These are phyloP conservation scores for Trichosporon coremiiforme DNA, from an alignment of 1,284 basidiomycete species.

Conservation along the genomic window DNA sequence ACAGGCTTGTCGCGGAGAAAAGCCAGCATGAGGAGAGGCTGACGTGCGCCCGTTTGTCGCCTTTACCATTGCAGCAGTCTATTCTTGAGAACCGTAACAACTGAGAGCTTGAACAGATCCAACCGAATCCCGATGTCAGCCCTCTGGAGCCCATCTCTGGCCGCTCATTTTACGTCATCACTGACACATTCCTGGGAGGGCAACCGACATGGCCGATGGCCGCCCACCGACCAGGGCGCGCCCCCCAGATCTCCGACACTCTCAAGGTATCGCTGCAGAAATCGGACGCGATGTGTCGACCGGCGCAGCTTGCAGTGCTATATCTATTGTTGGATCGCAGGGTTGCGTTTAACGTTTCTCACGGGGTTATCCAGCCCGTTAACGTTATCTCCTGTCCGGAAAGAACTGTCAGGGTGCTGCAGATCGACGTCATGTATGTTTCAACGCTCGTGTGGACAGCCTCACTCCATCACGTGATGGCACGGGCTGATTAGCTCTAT, in stretches of 20 bases:
- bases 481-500: neutral
- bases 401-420: neutral
- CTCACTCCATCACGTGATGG: neutral
- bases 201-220: neutral
- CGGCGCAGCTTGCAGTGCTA: neutral
- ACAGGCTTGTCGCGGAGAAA: neutral
- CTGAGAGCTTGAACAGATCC: neutral
- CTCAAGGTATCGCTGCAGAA: neutral
- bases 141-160: neutral
- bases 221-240: neutral
- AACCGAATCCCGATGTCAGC: neutral
- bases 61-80: neutral
- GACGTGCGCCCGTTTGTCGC: neutral
- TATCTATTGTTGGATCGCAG: neutral
- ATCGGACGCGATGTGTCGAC: neutral
- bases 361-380: neutral
- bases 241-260: neutral
- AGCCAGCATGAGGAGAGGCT: neutral
- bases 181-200: neutral
- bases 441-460: neutral
- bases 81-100: neutral
- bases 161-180: neutral
- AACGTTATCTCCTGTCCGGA: neutral
- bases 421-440: conserved; percentile 1
- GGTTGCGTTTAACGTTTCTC: neutral